Base-by-base conservation (phyloP, 139 green algal species). In the Coelastrella sp. region DNA sequence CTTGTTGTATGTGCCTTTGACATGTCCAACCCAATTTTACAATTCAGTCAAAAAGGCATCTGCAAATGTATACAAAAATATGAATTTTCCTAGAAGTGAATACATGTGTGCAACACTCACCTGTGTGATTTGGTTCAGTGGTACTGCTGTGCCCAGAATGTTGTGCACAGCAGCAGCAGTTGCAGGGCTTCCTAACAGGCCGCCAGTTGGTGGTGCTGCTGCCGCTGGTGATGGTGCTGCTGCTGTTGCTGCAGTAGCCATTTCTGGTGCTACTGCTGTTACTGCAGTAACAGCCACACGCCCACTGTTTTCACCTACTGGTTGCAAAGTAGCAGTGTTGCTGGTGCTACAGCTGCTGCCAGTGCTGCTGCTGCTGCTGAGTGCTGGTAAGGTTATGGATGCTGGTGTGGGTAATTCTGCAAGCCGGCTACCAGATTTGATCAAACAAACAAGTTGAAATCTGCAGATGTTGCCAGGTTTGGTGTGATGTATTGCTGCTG, bases 221-320 rank as follows among this genome's bases (percentile, higher is more conserved):
- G 19, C 7, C 9, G n/a, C 25, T 66, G 49, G 15, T 84, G 78
- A 9, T 84, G 49, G 15, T 84, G 78, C 49, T 84, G 35, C 35
- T 15, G 35, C 27, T 8, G 15, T 0, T 78, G 78, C 35, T 84
- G 49, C 11, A 81, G 24, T 58, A 35, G 35, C 49, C 66, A 12
- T 8, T 68, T 49, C 78, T 68, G 78, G 49, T 87, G 60, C 61
- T 87, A 61, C 82, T 78, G 8, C 82, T 85, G 80, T 58, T 84
- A 8, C 78, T 66, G 35, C 78, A 15, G 49, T 78, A 11, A 7
- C n/a, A 19, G 15, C 5, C 70, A 25, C 17, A n/a, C 8, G 6
- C 63, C 63, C 4, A 72, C 4, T 5, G 4, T 4, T 72, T 49
- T 49, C 35, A 49, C 35, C 35, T 49, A 49, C 35, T 49, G 35